Evolutionary conservation across 164 flowering plant species (phyloP).

Genomic region (Stephania cephalantha): DNA sequence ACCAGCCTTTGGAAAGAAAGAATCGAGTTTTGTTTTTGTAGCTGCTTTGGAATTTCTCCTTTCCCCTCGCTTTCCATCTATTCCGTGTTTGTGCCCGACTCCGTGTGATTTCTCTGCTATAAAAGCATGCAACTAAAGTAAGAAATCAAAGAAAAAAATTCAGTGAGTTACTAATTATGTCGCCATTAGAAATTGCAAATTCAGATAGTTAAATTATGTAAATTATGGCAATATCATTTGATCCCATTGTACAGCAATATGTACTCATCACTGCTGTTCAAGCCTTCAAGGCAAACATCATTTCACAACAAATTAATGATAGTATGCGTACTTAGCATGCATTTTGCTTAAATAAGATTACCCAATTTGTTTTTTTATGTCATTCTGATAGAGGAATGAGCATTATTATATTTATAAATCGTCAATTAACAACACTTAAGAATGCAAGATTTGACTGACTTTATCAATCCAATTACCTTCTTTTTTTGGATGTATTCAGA

Average conservation of each 20-base stretch:
- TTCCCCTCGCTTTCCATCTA: conserved; percentile 52
- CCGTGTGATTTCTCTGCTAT: conserved; percentile 45
- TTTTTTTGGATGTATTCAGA: not conserved
- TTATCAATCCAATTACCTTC: not conserved
- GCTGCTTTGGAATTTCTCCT: conserved; percentile 45
- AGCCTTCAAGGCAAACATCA: not conserved
- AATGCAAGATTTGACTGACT: not conserved
- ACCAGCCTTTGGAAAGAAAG: conserved; percentile 44
- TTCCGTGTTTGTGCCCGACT: conserved; percentile 37
- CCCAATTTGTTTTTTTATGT: not conserved
- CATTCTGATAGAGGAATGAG: not conserved
- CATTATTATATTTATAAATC: not conserved
- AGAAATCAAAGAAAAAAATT: not conserved
- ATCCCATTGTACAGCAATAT: not conserved
- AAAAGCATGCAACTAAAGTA: not conserved
- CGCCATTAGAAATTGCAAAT: not conserved
- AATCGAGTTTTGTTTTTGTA: conserved; percentile 42
- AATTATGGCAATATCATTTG: not conserved
- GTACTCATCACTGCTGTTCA: not conserved
- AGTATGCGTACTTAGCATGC: not conserved
- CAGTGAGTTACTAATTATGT: not conserved
- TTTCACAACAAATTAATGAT: not conserved
- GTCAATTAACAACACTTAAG: not conserved
- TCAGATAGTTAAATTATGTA: not conserved
- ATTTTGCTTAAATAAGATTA: not conserved